A percentile compares a stretch with the other conserved stretches of the same genome.
phyloP scores from a whole-genome alignment of 768 basidiomycete genomes.

The Amanita polypyramis region DNA sequence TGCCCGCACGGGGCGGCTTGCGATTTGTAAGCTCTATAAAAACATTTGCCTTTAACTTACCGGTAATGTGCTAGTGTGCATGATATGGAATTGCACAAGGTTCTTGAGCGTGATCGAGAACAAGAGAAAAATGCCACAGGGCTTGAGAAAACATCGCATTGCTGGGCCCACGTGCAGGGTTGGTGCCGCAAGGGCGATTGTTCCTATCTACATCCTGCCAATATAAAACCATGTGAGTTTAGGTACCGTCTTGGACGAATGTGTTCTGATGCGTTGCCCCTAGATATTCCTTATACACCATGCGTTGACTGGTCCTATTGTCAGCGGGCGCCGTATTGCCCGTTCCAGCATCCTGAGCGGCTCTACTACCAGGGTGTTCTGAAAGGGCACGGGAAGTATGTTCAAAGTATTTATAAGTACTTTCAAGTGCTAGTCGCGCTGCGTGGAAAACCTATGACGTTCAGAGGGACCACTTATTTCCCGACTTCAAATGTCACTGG shows the following conservation, averaged over 20 bases:
- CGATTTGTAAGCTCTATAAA: constrained; percentile 24
- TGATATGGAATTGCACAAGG: constrained; percentile 16
- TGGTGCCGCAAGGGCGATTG: background rate
- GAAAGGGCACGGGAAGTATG: background rate
- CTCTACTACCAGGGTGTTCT: background rate
- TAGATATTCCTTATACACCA: constrained; percentile 7
- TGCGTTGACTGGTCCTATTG: constrained; percentile 1
- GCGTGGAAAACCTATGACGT: background rate
- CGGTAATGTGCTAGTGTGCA: constrained; percentile 19
- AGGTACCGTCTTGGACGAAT: background rate
- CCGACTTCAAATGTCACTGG: background rate
- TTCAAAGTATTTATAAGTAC: background rate
- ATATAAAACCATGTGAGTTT: constrained; percentile 4
- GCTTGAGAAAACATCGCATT: constrained; percentile 3
- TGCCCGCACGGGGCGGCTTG: constrained; percentile 32
- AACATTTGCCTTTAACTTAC: constrained; percentile 13
- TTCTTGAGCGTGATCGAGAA: constrained; percentile 9
- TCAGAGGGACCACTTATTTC: constrained; percentile 2
- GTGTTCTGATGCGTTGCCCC: background rate
- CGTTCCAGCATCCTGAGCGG: background rate
- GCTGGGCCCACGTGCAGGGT: constrained; percentile 6
- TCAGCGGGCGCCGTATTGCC: background rate
- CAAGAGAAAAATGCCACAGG: constrained; percentile 8
- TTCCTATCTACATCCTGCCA: constrained; percentile 1
- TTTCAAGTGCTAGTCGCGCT: background rate